Conservation (phyloP, 164 flowering plant genomes). For the Houttuynia cordata region DNA sequence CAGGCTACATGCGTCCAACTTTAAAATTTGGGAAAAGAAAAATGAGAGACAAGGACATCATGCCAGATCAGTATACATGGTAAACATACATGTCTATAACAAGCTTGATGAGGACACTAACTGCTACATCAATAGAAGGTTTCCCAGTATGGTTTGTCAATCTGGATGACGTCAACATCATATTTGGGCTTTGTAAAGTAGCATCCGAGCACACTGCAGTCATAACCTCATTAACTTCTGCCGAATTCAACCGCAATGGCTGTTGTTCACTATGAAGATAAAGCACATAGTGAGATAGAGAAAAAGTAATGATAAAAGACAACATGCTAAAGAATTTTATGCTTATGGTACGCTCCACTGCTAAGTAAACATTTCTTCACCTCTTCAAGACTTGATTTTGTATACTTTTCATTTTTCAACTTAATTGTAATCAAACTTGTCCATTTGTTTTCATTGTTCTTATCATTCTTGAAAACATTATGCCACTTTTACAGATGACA, state of each 20-base stretch:
- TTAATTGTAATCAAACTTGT: no score
- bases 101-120: conserved; percentile 93
- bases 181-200: conserved; percentile 37
- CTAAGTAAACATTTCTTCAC: no score
- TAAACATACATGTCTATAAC: conserved; percentile 95
- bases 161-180: conserved; percentile 58
- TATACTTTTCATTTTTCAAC: no score
- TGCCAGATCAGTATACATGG: neutral
- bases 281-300: neutral
- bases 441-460: no score
- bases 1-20: no score
- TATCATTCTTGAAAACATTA: no score
- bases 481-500: no score
- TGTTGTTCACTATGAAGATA: conserved; percentile 78
- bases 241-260: conserved; percentile 75
- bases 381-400: no score
- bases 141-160: conserved; percentile 58
- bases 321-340: neutral
- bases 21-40: neutral
- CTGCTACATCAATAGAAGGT: conserved; percentile 91
- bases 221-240: conserved; percentile 88
- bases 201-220: conserved; percentile 87
- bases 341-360: neutral
- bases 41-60: conserved; percentile 5
- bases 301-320: no score